Percentiles rank a stretch among this genome's conserved stretches.
These are phyloP conservation scores for Lolium perenne DNA, from an alignment of 176 grass and related monocot genomes.

Conservation along the genomic window DNA sequence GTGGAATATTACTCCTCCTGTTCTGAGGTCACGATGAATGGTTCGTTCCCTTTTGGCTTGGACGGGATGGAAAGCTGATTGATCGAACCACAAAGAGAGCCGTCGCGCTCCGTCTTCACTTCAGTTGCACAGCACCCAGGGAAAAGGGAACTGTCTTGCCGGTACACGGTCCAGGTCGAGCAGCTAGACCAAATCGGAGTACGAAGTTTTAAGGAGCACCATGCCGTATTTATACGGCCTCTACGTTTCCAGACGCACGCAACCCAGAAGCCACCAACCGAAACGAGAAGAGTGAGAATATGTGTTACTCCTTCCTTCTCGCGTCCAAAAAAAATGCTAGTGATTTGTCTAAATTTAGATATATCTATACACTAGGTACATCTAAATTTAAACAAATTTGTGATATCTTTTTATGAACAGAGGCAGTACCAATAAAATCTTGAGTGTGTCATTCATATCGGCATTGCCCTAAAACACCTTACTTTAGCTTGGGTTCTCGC, in stretches of 20 bases:
- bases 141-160: neutral
- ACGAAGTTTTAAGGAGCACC: neutral
- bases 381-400: too few relatives aligned
- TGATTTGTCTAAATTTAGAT: too few relatives aligned
- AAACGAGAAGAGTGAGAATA: neutral
- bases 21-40: neutral
- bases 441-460: too few relatives aligned
- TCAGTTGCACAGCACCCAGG: conserved; percentile 12
- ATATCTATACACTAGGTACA: too few relatives aligned
- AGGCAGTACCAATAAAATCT: too few relatives aligned
- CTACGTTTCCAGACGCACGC: neutral
- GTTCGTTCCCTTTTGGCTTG: neutral
- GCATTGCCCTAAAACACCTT: too few relatives aligned
- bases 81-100: neutral
- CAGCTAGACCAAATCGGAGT: neutral
- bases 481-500: too few relatives aligned
- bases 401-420: too few relatives aligned
- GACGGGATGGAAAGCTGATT: conserved; percentile 26
- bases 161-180: neutral
- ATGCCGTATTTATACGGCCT: neutral
- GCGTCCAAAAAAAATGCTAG: too few relatives aligned
- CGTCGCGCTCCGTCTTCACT: conserved; percentile 21
- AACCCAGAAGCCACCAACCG: neutral
- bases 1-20: neutral
- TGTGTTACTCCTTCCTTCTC: too few relatives aligned